Evolutionary conservation across 2,329 filamentous ascomycete species (phyloP).

Genomic region (Pleoardoris graminearum): DNA sequence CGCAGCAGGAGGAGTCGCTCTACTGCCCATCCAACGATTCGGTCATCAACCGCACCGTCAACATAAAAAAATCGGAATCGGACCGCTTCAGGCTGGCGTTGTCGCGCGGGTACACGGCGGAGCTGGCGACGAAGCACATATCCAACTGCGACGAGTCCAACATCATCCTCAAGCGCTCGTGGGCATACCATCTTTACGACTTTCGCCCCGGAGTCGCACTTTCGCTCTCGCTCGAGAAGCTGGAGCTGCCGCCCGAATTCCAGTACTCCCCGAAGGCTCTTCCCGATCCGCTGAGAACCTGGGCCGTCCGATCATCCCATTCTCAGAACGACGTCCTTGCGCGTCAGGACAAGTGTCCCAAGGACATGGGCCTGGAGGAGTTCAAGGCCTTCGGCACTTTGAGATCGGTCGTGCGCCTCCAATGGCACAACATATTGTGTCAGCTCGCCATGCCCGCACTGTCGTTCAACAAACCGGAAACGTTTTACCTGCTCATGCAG

Average conservation of each 20-base stretch:
- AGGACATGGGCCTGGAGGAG: constrained; percentile 55
- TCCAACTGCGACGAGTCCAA: constrained; percentile 29
- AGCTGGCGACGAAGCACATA: constrained; percentile 27
- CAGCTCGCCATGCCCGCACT: constrained; percentile 55
- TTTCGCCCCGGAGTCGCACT: background rate
- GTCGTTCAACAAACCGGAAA: constrained; percentile 56
- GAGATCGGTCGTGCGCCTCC: constrained; percentile 53
- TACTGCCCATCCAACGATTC: constrained; percentile 15
- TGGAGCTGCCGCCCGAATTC: constrained; percentile 45
- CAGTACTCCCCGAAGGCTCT: constrained; percentile 32
- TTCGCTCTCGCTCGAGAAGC: constrained; percentile 3
- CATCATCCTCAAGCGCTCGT: constrained; percentile 53
- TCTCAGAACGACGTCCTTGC: constrained; percentile 57
- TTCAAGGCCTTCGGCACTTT: constrained; percentile 57
- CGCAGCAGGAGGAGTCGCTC: background rate
- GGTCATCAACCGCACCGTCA: constrained; percentile 5
- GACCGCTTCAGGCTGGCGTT: constrained; percentile 40
- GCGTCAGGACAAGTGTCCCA: constrained; percentile 48
- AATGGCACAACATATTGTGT: constrained; percentile 60
- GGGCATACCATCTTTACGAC: constrained; percentile 46
- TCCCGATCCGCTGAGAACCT: constrained; percentile 33
- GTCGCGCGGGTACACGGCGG: constrained; percentile 46
- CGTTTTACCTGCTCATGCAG: constrained; percentile 55
- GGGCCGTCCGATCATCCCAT: no score
- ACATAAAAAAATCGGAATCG: background rate